phyloP scores from a whole-genome alignment of 306 rosid genomes.

The Gastrolobium bilobum region DNA sequence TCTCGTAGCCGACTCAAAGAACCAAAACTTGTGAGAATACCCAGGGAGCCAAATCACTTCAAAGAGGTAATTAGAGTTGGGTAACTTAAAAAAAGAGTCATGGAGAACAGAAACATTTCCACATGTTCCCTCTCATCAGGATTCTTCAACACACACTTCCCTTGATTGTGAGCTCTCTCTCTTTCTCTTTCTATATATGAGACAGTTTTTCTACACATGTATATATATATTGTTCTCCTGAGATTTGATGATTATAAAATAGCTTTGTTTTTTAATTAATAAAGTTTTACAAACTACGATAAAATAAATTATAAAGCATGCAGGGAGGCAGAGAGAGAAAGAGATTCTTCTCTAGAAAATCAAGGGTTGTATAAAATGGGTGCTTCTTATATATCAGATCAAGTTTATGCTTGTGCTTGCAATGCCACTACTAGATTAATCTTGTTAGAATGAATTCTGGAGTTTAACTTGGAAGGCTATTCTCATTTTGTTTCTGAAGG shows the following conservation, averaged over 20 bases:
- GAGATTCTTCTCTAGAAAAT: constrained; percentile 51
- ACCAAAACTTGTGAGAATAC: no score
- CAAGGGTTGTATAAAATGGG: constrained; percentile 34
- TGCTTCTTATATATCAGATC: constrained; percentile 49
- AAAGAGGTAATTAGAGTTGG: no score
- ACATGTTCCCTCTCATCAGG: constrained; percentile 73
- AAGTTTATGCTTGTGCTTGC: constrained; percentile 43
- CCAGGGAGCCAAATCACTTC: no score
- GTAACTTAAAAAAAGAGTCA: constrained; percentile 12
- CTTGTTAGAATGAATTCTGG: constrained; percentile 37
- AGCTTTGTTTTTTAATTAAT: constrained; percentile 43
- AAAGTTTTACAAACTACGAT: constrained; percentile 53
- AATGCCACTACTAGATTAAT: constrained; percentile 37
- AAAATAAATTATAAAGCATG: constrained; percentile 47
- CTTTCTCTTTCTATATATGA: constrained; percentile 6
- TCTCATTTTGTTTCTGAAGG: constrained; percentile 35
- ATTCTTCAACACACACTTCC: constrained; percentile 62
- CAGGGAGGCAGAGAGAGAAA: constrained; percentile 47
- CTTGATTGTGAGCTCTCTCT: not conserved
- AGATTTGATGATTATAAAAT: constrained; percentile 32
- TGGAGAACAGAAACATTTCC: constrained; percentile 59
- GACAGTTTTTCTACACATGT: constrained; percentile 41
- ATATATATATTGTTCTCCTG: not conserved
- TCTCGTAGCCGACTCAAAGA: no score
- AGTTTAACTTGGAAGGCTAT: constrained; percentile 18